Evolutionary conservation across 164 flowering plant species (phyloP).

Genomic region (grape (Vitis vinifera)): DNA sequence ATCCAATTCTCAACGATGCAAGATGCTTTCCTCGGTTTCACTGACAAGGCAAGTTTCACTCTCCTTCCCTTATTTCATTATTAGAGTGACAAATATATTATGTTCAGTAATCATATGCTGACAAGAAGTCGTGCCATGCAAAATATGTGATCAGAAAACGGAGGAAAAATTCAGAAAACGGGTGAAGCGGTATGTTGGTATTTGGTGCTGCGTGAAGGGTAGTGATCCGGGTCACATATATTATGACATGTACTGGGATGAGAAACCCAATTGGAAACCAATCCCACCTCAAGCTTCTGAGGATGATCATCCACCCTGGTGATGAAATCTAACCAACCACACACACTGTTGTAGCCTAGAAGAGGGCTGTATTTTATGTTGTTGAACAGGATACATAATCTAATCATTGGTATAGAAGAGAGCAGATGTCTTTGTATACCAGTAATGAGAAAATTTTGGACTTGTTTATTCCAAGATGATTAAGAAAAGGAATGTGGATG

Average conservation of each 20-base stretch:
- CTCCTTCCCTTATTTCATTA: not conserved
- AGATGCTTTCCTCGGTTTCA: slow-evolving; percentile 79
- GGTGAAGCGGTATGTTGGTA: slow-evolving; percentile 72
- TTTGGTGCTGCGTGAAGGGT: slow-evolving; percentile 85
- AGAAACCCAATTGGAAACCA: slow-evolving; percentile 91
- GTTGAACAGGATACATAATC: too few species aligned
- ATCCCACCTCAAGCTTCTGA: slow-evolving; percentile 59
- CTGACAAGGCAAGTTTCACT: slow-evolving; percentile 61
- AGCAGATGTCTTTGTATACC: not conserved
- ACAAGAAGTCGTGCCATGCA: not conserved
- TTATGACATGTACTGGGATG: slow-evolving; percentile 99
- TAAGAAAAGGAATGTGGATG: too few species aligned
- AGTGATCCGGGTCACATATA: slow-evolving; percentile 83
- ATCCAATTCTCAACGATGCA: slow-evolving; percentile 86
- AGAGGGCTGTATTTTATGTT: too few species aligned
- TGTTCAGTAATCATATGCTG: not conserved
- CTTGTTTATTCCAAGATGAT: not conserved
- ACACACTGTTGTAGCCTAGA: not conserved
- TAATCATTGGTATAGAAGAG: not conserved
- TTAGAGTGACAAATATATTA: not conserved
- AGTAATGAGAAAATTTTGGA: slow-evolving; percentile 1
- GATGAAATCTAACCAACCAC: slow-evolving; percentile 11
- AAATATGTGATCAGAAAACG: slow-evolving; percentile 40
- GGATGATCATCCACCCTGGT: slow-evolving; percentile 84
- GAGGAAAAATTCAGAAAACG: slow-evolving; percentile 81